Evolutionary conservation across 306 rosid genomes (phyloP), one percentile per base, ranked within the genome.

Genomic region (Hippophae tibetana): DNA sequence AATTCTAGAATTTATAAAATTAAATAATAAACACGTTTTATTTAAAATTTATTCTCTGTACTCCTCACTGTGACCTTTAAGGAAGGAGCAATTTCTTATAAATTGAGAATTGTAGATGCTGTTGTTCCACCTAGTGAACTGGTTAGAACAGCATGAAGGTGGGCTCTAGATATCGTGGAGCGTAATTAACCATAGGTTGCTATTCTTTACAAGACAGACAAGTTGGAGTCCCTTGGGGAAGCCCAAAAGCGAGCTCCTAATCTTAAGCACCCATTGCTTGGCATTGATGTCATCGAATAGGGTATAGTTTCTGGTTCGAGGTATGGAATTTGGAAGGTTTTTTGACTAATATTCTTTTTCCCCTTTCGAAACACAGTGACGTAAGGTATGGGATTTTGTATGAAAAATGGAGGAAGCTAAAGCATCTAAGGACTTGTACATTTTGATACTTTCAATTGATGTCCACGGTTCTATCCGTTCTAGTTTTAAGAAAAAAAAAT

Each of bases 281-380:
- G 97, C 85, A 83, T 93, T 71, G 95, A 88, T 72, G 93, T 77
- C 47, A 72, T 93, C 53, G 99, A 93, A 72, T 83, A 74, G 63
- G 99, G 99, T 47, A 66, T 93, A 64, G 86, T 72, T 67, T 76
- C 88, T 12, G 99, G 99, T 54, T 84, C 94, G 25, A 86, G 85
- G 48, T 74, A 83, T 60, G 99, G 99, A 52, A 97, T 93, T 64
- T 78, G 78, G 90, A 93, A 93, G 97, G 99, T 93, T 65, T 41
- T 18, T 18, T 18, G 23, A 0, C 23, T 18, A 18, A 18, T 18
- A 18, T 18, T 18, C 23, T 18, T 18, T 18, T 31, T 31, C 18
- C 18, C 38, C 38, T 27, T 27, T 27, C 38, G 2, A 27, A 27
- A 2, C 38, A 27, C 4, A 46, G 63, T 48, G 13, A 58, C 42